Evolutionary conservation across 345 rosid genomes (phyloP).

Genomic region (Brassica carinata): DNA sequence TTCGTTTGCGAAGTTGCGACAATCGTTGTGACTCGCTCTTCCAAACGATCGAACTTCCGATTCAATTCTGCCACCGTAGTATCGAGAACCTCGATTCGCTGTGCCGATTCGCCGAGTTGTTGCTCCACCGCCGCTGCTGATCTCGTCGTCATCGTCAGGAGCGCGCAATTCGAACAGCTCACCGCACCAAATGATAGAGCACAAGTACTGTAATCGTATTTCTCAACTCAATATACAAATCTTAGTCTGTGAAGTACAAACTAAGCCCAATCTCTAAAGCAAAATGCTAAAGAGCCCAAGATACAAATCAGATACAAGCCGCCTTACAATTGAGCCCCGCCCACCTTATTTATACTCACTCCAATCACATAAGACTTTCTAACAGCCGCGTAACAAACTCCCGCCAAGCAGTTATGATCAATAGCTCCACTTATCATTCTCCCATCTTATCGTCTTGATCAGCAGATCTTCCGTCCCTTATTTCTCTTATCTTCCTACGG

Average conservation of each 20-base stretch:
- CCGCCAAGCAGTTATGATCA: no score
- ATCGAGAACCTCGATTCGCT: neutral
- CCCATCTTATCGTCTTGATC: no score
- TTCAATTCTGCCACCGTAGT: neutral
- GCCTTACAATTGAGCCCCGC: neutral
- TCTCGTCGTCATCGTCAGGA: neutral
- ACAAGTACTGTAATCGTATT: neutral
- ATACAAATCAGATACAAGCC: neutral
- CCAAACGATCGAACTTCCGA: neutral
- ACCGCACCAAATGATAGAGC: neutral
- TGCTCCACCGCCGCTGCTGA: neutral
- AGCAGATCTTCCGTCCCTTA: no score
- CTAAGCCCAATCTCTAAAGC: neutral
- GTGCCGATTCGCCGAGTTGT: neutral
- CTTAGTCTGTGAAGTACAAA: neutral
- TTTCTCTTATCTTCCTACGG: no score
- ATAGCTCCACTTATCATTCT: no score
- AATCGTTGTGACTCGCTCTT: neutral
- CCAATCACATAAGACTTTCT: no score
- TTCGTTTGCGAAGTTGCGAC: neutral
- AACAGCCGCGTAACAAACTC: no score
- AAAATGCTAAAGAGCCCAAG: neutral
- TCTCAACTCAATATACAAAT: neutral
- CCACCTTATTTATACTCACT: no score
- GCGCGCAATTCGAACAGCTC: neutral